Conservation (phyloP, 768 basidiomycete genomes). For the Tricholomella constricta region DNA sequence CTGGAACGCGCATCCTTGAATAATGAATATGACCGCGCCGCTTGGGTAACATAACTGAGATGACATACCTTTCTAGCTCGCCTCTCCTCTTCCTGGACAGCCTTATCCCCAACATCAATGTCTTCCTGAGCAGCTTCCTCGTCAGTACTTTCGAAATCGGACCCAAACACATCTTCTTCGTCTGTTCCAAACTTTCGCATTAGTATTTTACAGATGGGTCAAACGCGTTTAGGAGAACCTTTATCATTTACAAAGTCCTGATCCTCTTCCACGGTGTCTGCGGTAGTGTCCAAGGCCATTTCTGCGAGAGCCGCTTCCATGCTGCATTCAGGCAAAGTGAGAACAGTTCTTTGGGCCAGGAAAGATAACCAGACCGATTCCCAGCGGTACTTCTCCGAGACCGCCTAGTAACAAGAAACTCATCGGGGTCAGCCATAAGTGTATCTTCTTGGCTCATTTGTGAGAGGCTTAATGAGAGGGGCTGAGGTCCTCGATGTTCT, state of each 20-base stretch:
- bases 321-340: conserved; percentile 35
- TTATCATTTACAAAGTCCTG: conserved; percentile 67
- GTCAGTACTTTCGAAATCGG: conserved; percentile 86
- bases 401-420: conserved; percentile 57
- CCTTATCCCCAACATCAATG: conserved; percentile 56
- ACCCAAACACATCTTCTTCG: conserved; percentile 80
- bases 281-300: conserved; percentile 55
- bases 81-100: conserved; percentile 62
- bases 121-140: conserved; percentile 64
- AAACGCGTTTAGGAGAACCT: conserved; percentile 39
- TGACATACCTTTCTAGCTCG: conserved; percentile 46
- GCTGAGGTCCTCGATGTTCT: too few species aligned
- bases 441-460: conserved; percentile 9
- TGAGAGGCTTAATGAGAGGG: not conserved
- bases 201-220: conserved; percentile 5
- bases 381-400: conserved; percentile 75
- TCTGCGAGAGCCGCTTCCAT: conserved; percentile 82
- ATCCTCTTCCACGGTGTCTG: conserved; percentile 71
- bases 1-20: conserved; percentile 54
- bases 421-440: conserved; percentile 33
- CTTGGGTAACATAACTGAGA: not conserved
- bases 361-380: conserved; percentile 53
- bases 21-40: not conserved
- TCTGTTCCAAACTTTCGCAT: conserved; percentile 41
- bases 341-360: not conserved